Base-by-base conservation (phyloP, 768 basidiomycete genomes). In the Amanita molliuscula region DNA sequence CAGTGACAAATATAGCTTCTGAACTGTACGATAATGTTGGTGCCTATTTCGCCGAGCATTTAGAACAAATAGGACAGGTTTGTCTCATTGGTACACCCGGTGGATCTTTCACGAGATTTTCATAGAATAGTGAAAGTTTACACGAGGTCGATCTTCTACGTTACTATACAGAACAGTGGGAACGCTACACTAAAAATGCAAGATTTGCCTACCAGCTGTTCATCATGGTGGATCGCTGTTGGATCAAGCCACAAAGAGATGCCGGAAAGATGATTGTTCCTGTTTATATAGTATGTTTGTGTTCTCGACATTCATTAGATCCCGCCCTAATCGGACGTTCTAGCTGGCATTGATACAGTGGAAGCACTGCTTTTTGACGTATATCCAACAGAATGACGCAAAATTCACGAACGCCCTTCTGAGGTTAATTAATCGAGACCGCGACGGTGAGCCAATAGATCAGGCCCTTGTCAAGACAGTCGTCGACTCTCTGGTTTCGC, bases 161-260 rank as follows among this genome's bases (percentile, higher is more conserved):
- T 58, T 98, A 90, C 65, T 99, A 98, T 61, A 91, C 90, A 3
- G 64, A 71, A 53, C 89, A 96, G 62, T 98, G 96, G 96, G 87
- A 92, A 62, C 78, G 92, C 41, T 98, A 98, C 66, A 98, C 96
- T 0, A 94, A 84, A 0, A 94, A 95, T 56, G 94, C 95, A 1
- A 93, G 88, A 63, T 98, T 92, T 63, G 84, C 97, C 62, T 94
- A 98, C 62, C 86, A 95, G 51, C 67, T 99, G 31, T 98, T 98
- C 72, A 89, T 89, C 7, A 98, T 97, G 68, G 78, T 99, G 52
- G 98, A 98, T 65, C 88, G 96, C 20, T 93, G 97, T 65, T 99
- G 96, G 96, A 94, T 99, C 41, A 98, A 95, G 70, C 81, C 94
- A 50, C 93, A 98, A 65, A 83, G 95, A 62, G 95, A 98, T 59